Conservation (phyloP, 345 rosid genomes). For the Rhodomyrtus tomentosa region DNA sequence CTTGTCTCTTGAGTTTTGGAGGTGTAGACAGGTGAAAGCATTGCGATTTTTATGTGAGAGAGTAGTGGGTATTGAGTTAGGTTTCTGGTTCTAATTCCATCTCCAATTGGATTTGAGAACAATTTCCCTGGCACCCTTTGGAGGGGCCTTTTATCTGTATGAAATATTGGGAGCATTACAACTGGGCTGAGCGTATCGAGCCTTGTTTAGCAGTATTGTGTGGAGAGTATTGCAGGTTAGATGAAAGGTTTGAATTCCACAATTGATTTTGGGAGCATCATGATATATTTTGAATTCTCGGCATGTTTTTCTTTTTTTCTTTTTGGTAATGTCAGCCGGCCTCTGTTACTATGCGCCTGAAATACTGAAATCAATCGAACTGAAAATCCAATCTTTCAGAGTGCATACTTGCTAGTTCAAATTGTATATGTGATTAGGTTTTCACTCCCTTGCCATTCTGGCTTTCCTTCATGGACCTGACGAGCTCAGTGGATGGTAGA, state of each 20-base stretch:
- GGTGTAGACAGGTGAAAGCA: accelerated
- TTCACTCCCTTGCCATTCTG: not conserved
- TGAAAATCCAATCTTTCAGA: not conserved
- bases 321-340: not conserved
- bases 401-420: not conserved
- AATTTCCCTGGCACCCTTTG: not conserved
- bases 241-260: not conserved
- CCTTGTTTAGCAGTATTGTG: not conserved
- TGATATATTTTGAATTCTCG: accelerated
- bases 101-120: not conserved
- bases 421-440: not conserved
- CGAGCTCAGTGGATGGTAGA: not conserved
- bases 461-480: not conserved
- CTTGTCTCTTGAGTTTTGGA: not conserved
- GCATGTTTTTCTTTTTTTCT: not conserved
- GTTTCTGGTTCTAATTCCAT: not conserved
- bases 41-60: not conserved
- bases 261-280: not conserved
- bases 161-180: not conserved
- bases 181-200: not conserved
- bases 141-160: not conserved
- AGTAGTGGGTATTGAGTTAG: not conserved
- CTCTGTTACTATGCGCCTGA: not conserved
- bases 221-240: not conserved
- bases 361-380: not conserved